These are phyloP conservation scores for Bryum argenteum DNA, from an alignment of 225 moss, liverwort and hornwort genomes.

Conservation along the genomic window DNA sequence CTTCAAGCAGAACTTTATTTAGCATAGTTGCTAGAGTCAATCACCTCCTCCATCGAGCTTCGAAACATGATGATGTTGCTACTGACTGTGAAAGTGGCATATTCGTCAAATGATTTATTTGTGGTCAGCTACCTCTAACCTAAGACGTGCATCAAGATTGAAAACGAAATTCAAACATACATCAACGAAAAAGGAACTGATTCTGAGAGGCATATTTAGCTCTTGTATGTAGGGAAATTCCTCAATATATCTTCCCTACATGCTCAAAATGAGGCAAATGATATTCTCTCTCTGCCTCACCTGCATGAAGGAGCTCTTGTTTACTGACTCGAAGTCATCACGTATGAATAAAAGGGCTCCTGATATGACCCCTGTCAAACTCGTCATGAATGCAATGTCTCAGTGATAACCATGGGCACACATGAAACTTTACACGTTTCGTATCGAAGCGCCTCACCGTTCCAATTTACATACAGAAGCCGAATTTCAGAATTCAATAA, in stretches of 20 bases:
- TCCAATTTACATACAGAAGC: too few relatives aligned
- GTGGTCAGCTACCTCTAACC: too few relatives aligned
- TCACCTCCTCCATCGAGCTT: too few relatives aligned
- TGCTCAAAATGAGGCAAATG: not conserved
- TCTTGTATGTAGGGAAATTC: not conserved
- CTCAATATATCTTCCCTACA: not conserved
- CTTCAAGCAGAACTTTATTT: not conserved
- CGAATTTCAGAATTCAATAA: too few relatives aligned
- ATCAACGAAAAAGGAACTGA: not conserved
- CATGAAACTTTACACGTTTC: not conserved
- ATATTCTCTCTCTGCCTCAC: constrained; percentile 30
- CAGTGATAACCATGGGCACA: constrained; percentile 1
- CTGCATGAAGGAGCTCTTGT: constrained; percentile 80
- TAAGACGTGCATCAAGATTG: too few relatives aligned
- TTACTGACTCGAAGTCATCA: constrained; percentile 81
- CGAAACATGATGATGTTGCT: too few relatives aligned
- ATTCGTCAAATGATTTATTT: too few relatives aligned
- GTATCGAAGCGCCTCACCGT: too few relatives aligned
- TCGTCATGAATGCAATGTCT: constrained; percentile 5
- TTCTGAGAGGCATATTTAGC: not conserved
- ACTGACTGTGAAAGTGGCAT: too few relatives aligned
- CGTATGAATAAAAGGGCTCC: constrained; percentile 92
- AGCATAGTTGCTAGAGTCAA: too few relatives aligned
- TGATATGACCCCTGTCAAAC: constrained; percentile 81
- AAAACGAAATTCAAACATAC: not conserved